Evolutionary conservation across 129 eudicot genomes (phyloP), one percentile per base, ranked within the genome.

Genomic region (Flaveria bidentis): DNA sequence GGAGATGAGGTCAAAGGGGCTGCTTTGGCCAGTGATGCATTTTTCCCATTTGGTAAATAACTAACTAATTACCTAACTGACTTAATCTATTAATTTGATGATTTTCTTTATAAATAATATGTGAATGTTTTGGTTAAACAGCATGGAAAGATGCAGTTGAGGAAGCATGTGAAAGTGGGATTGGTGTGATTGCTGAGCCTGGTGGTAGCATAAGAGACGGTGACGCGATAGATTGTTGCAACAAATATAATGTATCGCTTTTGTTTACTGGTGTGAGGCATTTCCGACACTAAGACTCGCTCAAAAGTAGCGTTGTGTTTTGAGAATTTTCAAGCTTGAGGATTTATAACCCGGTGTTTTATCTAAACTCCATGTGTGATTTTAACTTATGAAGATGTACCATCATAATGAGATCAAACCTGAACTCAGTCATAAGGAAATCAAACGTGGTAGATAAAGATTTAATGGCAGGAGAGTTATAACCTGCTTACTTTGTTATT

Each of bases 131-230:
- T 46, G 33, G 33, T 55, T 15, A 9, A 67, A 82, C 87, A 94
- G 98, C 98, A 0, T 94, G 97, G 98, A 89, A 88, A 15, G 98
- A 94, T 83, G 96, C 97, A 6, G 97, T 94, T 2, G 98, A 94
- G 78, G 98, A 91, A 82, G 98, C 98, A 45, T 94, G 98, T 73
- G 44, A 91, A 76, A 94, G 90, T 44, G 97, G 98, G 62, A 71
- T 94, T 23, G 82, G 91, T 69, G 90, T 91, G 42, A 94, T 94
- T 39, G 97, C 96, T 44, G 98, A 94, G 71, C 98, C 97, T 0
- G 97, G 98, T 42, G 98, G 98, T 1, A 87, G 96, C 84, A 91
- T 87, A 42, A 91, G 96, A 76, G 98, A 94, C 16, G 80, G 57
- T 30, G 98, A 94, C 78, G 97, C 96, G 4, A 56, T 94, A 1